Evolutionary conservation across 2,329 filamentous ascomycete species (phyloP).

Genomic region (Neonectria neomacrospora): DNA sequence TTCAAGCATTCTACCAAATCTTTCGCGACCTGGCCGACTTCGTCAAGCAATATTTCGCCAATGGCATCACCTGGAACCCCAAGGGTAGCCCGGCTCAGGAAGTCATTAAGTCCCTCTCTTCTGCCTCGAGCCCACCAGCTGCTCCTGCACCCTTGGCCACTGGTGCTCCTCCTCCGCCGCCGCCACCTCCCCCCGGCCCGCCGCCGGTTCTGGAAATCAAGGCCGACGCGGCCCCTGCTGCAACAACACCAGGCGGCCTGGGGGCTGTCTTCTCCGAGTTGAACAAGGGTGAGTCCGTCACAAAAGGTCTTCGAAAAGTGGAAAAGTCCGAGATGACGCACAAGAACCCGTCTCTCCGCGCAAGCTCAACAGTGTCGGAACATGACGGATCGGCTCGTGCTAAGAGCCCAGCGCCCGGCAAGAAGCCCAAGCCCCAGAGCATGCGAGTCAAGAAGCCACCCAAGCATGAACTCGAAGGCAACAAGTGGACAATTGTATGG

Average conservation of each 20-base stretch:
- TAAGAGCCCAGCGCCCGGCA: conserved; percentile 89
- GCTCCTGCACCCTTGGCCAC: conserved; percentile 64
- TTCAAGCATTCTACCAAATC: conserved; percentile 91
- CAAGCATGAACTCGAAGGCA: conserved; percentile 82
- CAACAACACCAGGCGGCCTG: conserved; percentile 69
- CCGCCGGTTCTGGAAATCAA: conserved; percentile 73
- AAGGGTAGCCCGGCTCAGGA: conserved; percentile 79
- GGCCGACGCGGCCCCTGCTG: conserved; percentile 48
- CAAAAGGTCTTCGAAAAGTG: conserved; percentile 89
- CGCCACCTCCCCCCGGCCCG: conserved; percentile 75
- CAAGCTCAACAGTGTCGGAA: conserved; percentile 75
- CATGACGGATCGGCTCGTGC: conserved; percentile 66
- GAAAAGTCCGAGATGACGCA: conserved; percentile 98
- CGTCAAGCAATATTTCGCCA: conserved; percentile 83
- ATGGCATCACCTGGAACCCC: conserved; percentile 88
- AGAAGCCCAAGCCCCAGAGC: conserved; percentile 86
- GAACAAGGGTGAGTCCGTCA: conserved; percentile 90
- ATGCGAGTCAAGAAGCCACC: conserved; percentile 86
- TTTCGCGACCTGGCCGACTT: conserved; percentile 87
- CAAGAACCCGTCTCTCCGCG: conserved; percentile 91
- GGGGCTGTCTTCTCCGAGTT: conserved; percentile 91
- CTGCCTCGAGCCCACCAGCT: conserved; percentile 51
- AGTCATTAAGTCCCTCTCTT: conserved; percentile 65
- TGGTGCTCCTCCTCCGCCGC: conserved; percentile 66
- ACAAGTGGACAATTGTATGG: conserved; percentile 90